Conservation (phyloP, 148 eudicot species). For the Rhododendron molle region DNA sequence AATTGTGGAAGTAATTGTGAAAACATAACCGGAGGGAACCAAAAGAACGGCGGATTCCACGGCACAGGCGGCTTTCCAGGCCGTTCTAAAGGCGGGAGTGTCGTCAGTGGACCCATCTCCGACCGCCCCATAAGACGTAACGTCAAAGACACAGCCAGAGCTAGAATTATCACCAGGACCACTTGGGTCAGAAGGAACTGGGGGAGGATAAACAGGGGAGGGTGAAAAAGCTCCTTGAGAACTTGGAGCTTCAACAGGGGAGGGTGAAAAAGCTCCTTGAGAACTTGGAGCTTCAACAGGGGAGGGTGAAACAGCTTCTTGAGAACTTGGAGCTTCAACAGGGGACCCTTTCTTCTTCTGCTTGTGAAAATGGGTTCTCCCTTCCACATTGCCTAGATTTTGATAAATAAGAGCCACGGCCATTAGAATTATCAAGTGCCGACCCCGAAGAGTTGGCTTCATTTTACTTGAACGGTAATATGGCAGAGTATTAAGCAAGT, state of each 20-base stretch:
- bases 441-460: constrained; percentile 5
- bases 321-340: background rate
- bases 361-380: constrained; percentile 57
- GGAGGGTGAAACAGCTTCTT: constrained; percentile 22
- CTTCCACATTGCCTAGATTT: constrained; percentile 35
- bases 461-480: constrained; percentile 1
- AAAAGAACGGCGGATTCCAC: constrained; percentile 55
- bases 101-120: constrained; percentile 79
- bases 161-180: constrained; percentile 8
- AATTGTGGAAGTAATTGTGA: constrained; percentile 72
- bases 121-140: constrained; percentile 62
- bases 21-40: constrained; percentile 46
- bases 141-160: constrained; percentile 62
- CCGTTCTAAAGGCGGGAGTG: constrained; percentile 59
- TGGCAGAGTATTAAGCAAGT: background rate
- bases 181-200: constrained; percentile 39
- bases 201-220: constrained; percentile 32
- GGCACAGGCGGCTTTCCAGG: constrained; percentile 92
- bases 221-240: constrained; percentile 18
- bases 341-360: constrained; percentile 24
- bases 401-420: constrained; percentile 9
- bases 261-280: constrained; percentile 18
- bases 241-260: constrained; percentile 15
- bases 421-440: constrained; percentile 10
- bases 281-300: constrained; percentile 10